Conservation (phyloP, 768 basidiomycete species). For the Trametes cubensis region DNA sequence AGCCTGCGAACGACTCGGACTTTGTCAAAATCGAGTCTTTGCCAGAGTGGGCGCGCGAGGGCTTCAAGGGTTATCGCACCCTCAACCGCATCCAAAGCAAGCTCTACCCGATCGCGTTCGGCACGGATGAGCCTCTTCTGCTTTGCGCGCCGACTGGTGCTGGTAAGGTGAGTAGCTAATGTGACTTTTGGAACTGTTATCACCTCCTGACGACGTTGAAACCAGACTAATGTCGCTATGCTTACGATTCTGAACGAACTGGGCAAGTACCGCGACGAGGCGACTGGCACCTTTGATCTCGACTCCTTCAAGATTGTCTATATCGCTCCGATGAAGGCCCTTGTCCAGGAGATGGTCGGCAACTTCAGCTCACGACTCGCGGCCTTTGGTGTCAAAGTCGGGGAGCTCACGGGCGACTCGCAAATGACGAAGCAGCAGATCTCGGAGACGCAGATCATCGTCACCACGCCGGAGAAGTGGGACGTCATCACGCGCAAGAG, state of each 20-base stretch:
- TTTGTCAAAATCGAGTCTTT: constrained; percentile 71
- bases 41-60: constrained; percentile 85
- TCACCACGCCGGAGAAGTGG: constrained; percentile 99
- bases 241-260: constrained; percentile 92
- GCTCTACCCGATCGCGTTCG: constrained; percentile 90
- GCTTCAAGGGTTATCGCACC: constrained; percentile 75
- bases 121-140: constrained; percentile 90
- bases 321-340: constrained; percentile 98
- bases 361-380: constrained; percentile 83
- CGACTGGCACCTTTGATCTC: constrained; percentile 78
- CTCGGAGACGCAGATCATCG: constrained; percentile 95
- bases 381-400: constrained; percentile 78
- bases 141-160: constrained; percentile 98
- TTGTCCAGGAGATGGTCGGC: constrained; percentile 98
- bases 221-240: constrained; percentile 96
- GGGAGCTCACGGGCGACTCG: constrained; percentile 94
- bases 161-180: constrained; percentile 73
- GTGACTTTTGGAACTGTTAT: neutral
- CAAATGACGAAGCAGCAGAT: constrained; percentile 99
- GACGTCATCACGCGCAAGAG: constrained; percentile 99
- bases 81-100: constrained; percentile 95
- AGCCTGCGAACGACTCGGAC: constrained; percentile 62
- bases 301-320: constrained; percentile 96
- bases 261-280: constrained; percentile 81
- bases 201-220: constrained; percentile 27